phyloP scores from a whole-genome alignment of 805 yeast genomes.

The Yarrowia sp. region DNA sequence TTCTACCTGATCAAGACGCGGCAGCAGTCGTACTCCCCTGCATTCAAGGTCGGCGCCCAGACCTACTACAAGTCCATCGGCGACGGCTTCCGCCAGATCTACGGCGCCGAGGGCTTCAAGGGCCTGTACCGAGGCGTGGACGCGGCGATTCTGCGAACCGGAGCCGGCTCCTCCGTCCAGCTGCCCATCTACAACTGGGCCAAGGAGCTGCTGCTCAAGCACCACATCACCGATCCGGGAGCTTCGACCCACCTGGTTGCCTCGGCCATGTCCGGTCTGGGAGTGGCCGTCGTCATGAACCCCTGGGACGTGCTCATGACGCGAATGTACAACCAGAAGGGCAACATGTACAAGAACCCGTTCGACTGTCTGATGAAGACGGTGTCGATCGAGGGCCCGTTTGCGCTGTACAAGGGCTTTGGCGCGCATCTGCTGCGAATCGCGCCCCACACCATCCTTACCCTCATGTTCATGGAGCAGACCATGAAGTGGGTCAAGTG shows the following conservation, averaged over 20 bases:
- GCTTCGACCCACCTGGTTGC: slow-evolving; percentile 69
- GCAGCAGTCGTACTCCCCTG: slow-evolving; percentile 86
- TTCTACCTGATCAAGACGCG: slow-evolving; percentile 89
- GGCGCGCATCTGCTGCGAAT: slow-evolving; percentile 88
- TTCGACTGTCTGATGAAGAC: slow-evolving; percentile 87
- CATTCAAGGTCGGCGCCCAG: slow-evolving; percentile 79
- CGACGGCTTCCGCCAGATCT: slow-evolving; percentile 67
- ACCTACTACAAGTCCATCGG: slow-evolving; percentile 72
- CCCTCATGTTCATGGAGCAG: slow-evolving; percentile 93
- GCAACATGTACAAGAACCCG: slow-evolving; percentile 75
- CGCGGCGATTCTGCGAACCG: slow-evolving; percentile 92
- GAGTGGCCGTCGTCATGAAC: slow-evolving; percentile 93
- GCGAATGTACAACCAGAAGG: slow-evolving; percentile 92
- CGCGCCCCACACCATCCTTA: slow-evolving; percentile 87
- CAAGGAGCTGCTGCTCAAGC: slow-evolving; percentile 57
- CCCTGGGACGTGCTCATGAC: slow-evolving; percentile 97
- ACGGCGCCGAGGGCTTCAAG: slow-evolving; percentile 62
- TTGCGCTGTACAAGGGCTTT: slow-evolving; percentile 91
- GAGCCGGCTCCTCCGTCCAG: slow-evolving; percentile 94
- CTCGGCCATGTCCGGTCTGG: slow-evolving; percentile 78
- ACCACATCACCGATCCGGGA: slow-evolving; percentile 58
- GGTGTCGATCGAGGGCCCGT: slow-evolving; percentile 73
- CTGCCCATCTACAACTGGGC: slow-evolving; percentile 83
- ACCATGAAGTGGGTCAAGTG: slow-evolving; percentile 63
- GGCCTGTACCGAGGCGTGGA: slow-evolving; percentile 90